Evolutionary conservation across 768 basidiomycete species (phyloP), one percentile per base, ranked within the genome.

Genomic region (Rossbeevera mucosa): DNA sequence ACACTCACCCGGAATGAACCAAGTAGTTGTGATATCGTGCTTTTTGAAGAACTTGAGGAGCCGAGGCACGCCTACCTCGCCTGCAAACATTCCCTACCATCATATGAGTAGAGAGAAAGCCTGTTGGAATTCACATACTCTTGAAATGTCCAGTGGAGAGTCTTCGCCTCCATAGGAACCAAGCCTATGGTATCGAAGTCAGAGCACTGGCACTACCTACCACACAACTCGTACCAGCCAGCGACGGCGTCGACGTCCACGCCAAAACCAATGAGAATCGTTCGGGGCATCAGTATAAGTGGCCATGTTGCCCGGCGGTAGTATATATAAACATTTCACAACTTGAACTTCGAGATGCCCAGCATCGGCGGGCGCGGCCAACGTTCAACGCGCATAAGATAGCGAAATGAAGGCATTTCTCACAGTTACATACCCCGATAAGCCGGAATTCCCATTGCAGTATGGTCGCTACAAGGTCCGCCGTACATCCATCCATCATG

Each of bases 201-300:
- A 50, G 44, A 41, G 11, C 14, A 12, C 5, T 28, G 42, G 12
- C 8, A 24, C 14, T 5, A 2, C 9, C 7, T 9, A 36, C 7
- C 4, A 9, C 45, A 7, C 46, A 4, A 31, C 33, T 13, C 49
- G 11, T 64, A 80, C 86, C 87, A 89, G 58, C 86, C 87, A 16
- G 85, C 79, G 4, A 88, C 86, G 2, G 86, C 85, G 51, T 91
- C 87, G 3, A 89, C 84, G 54, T 91, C 86, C 8, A 87, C 82
- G 22, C 84, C 85, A 63, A 85, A 82, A 14, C 80, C 74, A 29
- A 83, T 71, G 16, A 85, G 72, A 20, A 81, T 75, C 59, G 76
- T 81, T 44, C 80, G 74, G 46, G 77, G 72, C 82, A 83, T 83
- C 6, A 18, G 36, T 38, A 18, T 38, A 25, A 7, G 6, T 18